phyloP scores from a whole-genome alignment of 768 basidiomycete genomes.

The Tulasnella sp. region DNA sequence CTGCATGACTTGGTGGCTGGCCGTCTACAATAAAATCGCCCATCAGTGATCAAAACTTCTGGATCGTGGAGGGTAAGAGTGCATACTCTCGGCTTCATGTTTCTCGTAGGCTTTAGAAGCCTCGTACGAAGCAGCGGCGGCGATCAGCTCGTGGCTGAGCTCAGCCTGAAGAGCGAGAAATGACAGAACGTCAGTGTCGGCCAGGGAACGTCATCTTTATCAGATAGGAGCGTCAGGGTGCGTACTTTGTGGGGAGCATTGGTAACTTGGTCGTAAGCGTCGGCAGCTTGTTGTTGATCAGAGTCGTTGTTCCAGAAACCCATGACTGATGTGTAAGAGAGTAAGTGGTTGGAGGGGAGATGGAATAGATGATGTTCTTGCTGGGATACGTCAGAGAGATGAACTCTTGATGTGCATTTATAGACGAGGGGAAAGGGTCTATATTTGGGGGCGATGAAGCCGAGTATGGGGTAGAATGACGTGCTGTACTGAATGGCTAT shows the following conservation, averaged over 20 bases:
- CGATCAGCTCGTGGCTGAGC: slow-evolving; percentile 20
- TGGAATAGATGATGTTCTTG: background rate
- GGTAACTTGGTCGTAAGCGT: slow-evolving; percentile 7
- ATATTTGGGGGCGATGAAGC: background rate
- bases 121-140: slow-evolving; percentile 14
- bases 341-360: background rate
- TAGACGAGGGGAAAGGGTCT: background rate
- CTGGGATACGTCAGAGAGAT: background rate
- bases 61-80: background rate
- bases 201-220: background rate
- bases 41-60: background rate
- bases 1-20: background rate
- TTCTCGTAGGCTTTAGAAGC: slow-evolving; percentile 22
- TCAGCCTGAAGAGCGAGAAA: slow-evolving; percentile 1
- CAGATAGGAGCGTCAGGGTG: background rate
- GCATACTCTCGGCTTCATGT: slow-evolving; percentile 10
- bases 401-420: background rate
- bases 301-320: slow-evolving; percentile 7
- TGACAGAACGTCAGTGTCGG: background rate
- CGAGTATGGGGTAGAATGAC: background rate
- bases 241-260: background rate
- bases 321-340: background rate
- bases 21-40: slow-evolving; percentile 6
- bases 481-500: background rate
- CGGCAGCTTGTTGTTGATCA: background rate